These are phyloP conservation scores for Trypanosoma platydactyli DNA, from an alignment of 208 protist genomes.

Conservation along the genomic window DNA sequence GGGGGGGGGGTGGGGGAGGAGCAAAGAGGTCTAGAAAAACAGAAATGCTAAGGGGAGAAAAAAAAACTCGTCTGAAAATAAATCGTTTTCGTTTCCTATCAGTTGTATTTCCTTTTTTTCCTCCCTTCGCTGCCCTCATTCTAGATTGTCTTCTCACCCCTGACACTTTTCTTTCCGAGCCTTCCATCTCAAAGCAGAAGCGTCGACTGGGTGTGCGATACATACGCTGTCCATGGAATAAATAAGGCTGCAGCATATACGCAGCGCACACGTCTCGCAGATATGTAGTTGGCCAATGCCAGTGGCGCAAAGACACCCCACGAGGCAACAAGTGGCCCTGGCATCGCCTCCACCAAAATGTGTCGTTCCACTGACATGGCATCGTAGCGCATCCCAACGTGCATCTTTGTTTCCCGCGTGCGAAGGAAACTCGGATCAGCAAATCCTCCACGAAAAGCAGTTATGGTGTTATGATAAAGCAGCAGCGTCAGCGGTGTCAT, in stretches of 20 bases:
- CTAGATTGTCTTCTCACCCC: background rate
- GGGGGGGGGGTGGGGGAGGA: too few relatives aligned
- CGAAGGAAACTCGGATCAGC: constrained; percentile 52
- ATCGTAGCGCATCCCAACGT: constrained; percentile 43
- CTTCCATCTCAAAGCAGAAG: constrained; percentile 39
- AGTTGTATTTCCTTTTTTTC: background rate
- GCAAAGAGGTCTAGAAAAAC: too few relatives aligned
- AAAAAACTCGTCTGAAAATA: too few relatives aligned
- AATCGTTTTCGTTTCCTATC: too few relatives aligned
- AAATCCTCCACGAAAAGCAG: constrained; percentile 57
- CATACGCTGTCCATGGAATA: constrained; percentile 58
- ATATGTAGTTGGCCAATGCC: constrained; percentile 41
- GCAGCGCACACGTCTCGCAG: constrained; percentile 28
- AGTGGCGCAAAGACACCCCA: constrained; percentile 70
- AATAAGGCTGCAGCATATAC: constrained; percentile 29
- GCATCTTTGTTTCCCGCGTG: constrained; percentile 14
- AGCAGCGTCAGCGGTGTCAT: constrained; percentile 63
- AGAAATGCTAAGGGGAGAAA: too few relatives aligned
- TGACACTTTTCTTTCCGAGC: background rate
- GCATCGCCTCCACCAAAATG: constrained; percentile 64
- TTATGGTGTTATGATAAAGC: constrained; percentile 73
- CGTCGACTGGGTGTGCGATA: constrained; percentile 46
- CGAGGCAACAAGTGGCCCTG: constrained; percentile 61
- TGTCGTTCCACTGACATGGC: constrained; percentile 48
- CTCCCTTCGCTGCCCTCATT: background rate